phyloP scores from a whole-genome alignment of 345 rosid genomes.

The Murraya koenigii region DNA sequence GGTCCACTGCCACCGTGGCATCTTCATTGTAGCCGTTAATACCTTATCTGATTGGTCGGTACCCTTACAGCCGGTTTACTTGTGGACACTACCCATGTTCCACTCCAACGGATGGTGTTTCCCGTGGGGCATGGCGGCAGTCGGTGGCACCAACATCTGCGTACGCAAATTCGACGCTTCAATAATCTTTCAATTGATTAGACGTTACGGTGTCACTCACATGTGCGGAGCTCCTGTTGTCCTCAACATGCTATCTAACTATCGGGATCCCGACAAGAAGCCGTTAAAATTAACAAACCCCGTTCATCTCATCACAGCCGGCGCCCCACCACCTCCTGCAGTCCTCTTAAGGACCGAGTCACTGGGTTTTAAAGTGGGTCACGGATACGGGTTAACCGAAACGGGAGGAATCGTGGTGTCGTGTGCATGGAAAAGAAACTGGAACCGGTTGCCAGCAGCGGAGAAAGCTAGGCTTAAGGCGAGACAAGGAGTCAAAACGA shows the following conservation, averaged over 20 bases:
- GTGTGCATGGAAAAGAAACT: conserved; percentile 73
- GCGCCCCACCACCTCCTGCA: conserved; percentile 82
- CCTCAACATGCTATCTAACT: conserved; percentile 59
- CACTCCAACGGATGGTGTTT: conserved; percentile 86
- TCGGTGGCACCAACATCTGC: conserved; percentile 77
- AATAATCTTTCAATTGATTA: conserved; percentile 45
- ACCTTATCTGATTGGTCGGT: conserved; percentile 55
- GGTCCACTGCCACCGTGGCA: conserved; percentile 74
- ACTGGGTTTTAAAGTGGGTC: conserved; percentile 62
- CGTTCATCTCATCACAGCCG: conserved; percentile 67
- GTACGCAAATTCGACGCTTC: conserved; percentile 59
- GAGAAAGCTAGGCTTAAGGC: conserved; percentile 65
- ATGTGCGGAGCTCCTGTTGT: conserved; percentile 92
- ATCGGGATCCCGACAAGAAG: no score
- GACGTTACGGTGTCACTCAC: conserved; percentile 63
- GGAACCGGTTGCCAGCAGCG: conserved; percentile 58
- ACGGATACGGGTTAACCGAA: conserved; percentile 79
- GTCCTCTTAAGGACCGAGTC: conserved; percentile 60
- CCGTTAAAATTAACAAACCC: conserved; percentile 31
- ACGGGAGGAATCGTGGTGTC: conserved; percentile 59
- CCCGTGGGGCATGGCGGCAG: conserved; percentile 79
- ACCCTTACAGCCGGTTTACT: conserved; percentile 64
- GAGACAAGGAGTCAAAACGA: conserved; percentile 64
- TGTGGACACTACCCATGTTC: conserved; percentile 90
- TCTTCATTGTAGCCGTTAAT: conserved; percentile 46